Conservation (phyloP, 768 basidiomycete genomes). For the Erythrobasidium yunnanense region DNA sequence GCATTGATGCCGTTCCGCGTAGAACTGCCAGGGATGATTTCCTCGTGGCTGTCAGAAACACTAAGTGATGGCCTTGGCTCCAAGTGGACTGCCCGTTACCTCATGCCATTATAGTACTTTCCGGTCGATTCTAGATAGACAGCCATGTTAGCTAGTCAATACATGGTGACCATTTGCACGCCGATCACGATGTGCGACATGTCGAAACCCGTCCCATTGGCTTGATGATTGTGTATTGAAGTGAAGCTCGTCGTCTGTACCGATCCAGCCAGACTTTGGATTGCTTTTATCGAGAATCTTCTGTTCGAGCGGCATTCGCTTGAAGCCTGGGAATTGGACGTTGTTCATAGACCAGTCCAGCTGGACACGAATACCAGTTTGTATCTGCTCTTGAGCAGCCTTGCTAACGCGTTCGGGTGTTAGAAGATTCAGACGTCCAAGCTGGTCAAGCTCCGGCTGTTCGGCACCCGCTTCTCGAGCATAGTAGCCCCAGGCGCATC, state of each 20-base stretch:
- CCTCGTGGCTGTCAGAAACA: too few relatives aligned
- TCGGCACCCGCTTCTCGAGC: neutral
- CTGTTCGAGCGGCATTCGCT: constrained; percentile 9
- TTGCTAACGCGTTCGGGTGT: constrained; percentile 28
- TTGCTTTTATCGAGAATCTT: constrained; percentile 3
- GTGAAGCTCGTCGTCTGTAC: constrained; percentile 22
- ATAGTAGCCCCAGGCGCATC: constrained; percentile 26
- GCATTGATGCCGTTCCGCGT: constrained; percentile 5
- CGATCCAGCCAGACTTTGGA: constrained; percentile 1
- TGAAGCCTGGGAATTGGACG: constrained; percentile 10
- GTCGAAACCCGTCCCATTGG: constrained; percentile 31
- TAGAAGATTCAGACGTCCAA: constrained; percentile 27
- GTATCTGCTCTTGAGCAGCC: constrained; percentile 27
- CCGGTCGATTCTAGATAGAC: neutral
- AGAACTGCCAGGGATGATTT: neutral
- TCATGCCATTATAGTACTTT: constrained; percentile 13
- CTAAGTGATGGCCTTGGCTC: too few relatives aligned
- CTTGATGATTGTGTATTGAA: constrained; percentile 3
- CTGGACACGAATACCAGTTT: constrained; percentile 24
- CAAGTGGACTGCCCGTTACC: too few relatives aligned
- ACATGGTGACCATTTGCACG: too few relatives aligned
- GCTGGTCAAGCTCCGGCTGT: constrained; percentile 7
- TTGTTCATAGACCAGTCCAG: constrained; percentile 27
- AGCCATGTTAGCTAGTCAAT: neutral
- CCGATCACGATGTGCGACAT: constrained; percentile 28